Base-by-base conservation (phyloP, 2,329 filamentous ascomycete species). In the Hypoxylon sp. region DNA sequence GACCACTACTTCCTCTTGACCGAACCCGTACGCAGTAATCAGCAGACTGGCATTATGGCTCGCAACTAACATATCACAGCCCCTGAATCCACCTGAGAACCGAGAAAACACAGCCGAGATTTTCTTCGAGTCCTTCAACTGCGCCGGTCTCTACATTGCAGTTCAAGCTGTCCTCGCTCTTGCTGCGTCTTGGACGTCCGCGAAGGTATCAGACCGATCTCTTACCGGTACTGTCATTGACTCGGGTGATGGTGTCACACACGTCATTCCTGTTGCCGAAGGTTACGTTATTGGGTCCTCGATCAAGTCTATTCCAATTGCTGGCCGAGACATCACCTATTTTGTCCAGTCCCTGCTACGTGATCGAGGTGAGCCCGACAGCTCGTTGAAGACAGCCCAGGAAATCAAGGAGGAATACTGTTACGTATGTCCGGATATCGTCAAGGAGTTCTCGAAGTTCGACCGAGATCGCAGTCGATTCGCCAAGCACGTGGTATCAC, bases 121-220 rank as follows among this genome's bases (percentile, higher is more conserved):
- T 81, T 97, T 99, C 89, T 99, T 99, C 83, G 96, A 99, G 79
- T 98, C 96, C 2, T 99, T 99, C 86, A 99, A 99, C 83, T 98
- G 96, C 80, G 95, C 96, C 63, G 96, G 96, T 82, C 90, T 99
- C 71, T 99, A 99, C 82, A 99, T 99, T 78, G 96, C 96, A 48
- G 96, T 99, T 12, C 96, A 99, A 82, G 96, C 96, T 30, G 96
- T 99, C 21, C 90, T 99, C 60, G 96, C 96, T 14, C 88, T 99
- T 47, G 96, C 96, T 46, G 96, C 96, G 19, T 98, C 96, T 7
- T 99, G 96, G 96, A 99, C 96, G 27, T 97, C 94, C 51, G 97
- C 94, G 56, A 99, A 98, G 84, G 95, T 98, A 14, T 94, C 95
- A 50, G 96, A 99, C 76, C 90, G 96, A 73, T 98, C 95, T 45